phyloP scores from a whole-genome alignment of 108 stramenopile genomes.

The Skeletonema grethae region DNA sequence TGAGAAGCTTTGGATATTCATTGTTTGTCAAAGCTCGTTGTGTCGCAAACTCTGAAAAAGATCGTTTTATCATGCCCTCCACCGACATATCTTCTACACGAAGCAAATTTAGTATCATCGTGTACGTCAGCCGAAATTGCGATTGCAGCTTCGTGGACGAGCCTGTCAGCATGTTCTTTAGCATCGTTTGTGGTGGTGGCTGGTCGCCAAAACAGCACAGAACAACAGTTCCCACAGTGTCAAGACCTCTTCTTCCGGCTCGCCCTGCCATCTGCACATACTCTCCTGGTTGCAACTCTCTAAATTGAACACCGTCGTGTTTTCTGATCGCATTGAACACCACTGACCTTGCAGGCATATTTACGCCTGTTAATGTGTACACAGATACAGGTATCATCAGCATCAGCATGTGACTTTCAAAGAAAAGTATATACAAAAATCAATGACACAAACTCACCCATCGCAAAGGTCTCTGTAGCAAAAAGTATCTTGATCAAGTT shows the following conservation, averaged over 20 bases:
- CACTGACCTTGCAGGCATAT: conserved; percentile 97
- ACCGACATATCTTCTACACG: conserved; percentile 95
- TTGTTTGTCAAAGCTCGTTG: conserved; percentile 92
- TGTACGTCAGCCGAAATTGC: conserved; percentile 96
- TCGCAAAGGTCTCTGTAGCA: conserved; percentile 99
- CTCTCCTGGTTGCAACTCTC: conserved; percentile 86
- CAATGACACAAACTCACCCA: conserved; percentile 37
- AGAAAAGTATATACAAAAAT: background rate
- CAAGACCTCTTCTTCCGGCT: conserved; percentile 96
- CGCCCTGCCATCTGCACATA: conserved; percentile 99
- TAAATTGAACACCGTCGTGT: conserved; percentile 92
- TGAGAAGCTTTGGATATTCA: conserved; percentile 87
- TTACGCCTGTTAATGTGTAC: conserved; percentile 93
- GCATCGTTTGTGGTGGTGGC: conserved; percentile 69
- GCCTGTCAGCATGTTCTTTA: conserved; percentile 92
- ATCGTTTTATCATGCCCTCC: conserved; percentile 94
- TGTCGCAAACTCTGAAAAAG: conserved; percentile 91
- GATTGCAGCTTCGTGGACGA: conserved; percentile 82
- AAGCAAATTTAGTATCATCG: conserved; percentile 96
- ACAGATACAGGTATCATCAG: conserved; percentile 19
- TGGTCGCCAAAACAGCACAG: conserved; percentile 70
- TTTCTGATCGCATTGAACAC: conserved; percentile 95
- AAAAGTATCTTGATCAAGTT: conserved; percentile 95
- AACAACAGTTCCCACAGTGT: conserved; percentile 87
- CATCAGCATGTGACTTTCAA: background rate